phyloP scores from a whole-genome alignment of 768 basidiomycete genomes.

The Auriscalpium microsporum region DNA sequence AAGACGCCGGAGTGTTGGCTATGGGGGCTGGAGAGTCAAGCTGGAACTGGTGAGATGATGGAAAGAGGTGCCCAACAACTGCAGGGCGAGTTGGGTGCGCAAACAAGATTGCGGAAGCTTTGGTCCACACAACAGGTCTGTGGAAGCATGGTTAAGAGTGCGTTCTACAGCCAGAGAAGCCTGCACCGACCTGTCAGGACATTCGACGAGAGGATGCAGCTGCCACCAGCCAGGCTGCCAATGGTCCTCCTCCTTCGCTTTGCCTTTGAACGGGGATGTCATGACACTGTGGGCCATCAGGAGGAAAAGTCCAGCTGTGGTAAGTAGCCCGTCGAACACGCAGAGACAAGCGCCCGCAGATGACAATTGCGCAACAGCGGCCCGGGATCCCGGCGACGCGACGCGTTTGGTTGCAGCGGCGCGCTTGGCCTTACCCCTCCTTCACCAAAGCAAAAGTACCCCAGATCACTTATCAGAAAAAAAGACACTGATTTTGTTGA shows the following conservation, averaged over 20 bases:
- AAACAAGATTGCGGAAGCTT: constrained; percentile 59
- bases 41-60: constrained; percentile 57
- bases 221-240: constrained; percentile 76
- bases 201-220: constrained; percentile 51
- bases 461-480: too few species aligned
- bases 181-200: constrained; percentile 40
- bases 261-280: constrained; percentile 35
- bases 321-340: too few species aligned
- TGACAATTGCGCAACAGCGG: too few species aligned
- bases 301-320: too few species aligned
- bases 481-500: too few species aligned
- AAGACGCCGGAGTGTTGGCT: constrained; percentile 36
- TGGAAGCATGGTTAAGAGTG: neutral
- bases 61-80: constrained; percentile 56
- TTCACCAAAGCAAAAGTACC: too few species aligned
- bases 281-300: too few species aligned
- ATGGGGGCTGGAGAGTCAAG: constrained; percentile 48
- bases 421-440: too few species aligned
- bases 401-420: too few species aligned
- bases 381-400: too few species aligned
- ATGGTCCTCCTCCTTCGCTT: constrained; percentile 38
- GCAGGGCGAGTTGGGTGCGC: constrained; percentile 56
- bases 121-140: constrained; percentile 69
- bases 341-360: too few species aligned
- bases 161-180: neutral